Evolutionary conservation across 1,284 basidiomycete species (phyloP).

Genomic region (Dichomitus squalens): DNA sequence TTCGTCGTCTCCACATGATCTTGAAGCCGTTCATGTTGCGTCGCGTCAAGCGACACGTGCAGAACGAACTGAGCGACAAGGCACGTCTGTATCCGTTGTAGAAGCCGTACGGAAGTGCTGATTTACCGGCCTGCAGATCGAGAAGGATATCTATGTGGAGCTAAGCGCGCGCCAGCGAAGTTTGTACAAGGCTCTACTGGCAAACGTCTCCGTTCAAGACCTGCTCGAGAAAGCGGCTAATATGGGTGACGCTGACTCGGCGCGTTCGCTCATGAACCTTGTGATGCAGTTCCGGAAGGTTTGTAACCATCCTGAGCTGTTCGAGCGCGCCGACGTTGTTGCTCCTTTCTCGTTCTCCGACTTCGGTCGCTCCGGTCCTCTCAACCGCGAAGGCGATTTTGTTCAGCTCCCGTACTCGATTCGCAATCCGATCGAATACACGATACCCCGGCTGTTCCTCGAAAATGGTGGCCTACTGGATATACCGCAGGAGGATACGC

Average conservation of each 20-base stretch:
- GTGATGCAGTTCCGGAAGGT: conserved; percentile 99
- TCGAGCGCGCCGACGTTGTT: conserved; percentile 95
- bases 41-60: conserved; percentile 97
- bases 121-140: conserved; percentile 63
- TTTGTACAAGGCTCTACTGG: conserved; percentile 90
- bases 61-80: conserved; percentile 99
- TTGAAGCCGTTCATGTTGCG: conserved; percentile 99
- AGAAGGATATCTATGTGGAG: conserved; percentile 95
- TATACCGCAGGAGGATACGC: conserved; percentile 63
- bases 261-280: conserved; percentile 96
- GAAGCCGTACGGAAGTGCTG: neutral
- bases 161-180: conserved; percentile 91
- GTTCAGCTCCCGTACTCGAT: conserved; percentile 86
- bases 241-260: conserved; percentile 87
- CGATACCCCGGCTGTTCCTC: conserved; percentile 80
- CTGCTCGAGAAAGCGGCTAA: conserved; percentile 92
- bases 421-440: conserved; percentile 82
- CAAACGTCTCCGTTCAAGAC: conserved; percentile 94
- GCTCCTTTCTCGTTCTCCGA: conserved; percentile 90
- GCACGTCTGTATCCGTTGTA: conserved; percentile 39
- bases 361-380: conserved; percentile 82
- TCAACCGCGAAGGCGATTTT: conserved; percentile 86
- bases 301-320: conserved; percentile 98
- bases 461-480: conserved; percentile 77
- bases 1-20: conserved; percentile 97